Base-by-base conservation (phyloP, 345 rosid species). In the Eucalyptus grandis region DNA sequence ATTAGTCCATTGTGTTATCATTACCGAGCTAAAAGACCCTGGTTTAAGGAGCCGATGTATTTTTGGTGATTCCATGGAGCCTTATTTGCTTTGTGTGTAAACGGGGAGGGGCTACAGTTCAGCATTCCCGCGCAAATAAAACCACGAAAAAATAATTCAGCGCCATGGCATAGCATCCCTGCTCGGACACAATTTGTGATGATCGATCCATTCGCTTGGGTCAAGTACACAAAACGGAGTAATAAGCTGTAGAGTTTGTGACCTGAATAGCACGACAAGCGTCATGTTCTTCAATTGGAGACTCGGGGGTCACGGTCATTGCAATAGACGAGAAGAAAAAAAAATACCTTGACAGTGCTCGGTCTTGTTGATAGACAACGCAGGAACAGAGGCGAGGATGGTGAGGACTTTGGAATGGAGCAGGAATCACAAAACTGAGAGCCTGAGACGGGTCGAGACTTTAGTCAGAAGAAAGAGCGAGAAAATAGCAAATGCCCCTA, bases 71-170 rank as follows among this genome's bases (percentile, higher is more conserved):
- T n/a, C 40, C 21, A 3, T n/a, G 37, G 37, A 65, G 37, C 77
- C 77, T 65, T 2, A 4, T 56, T 62, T 62, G 34, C 34, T 1
- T 30, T 2, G 69, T 30, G 69, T 0, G 69, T 62, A 30, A 62
- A 62, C 31, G 0, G 34, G 34, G 77, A 31, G 8, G 21, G 77
- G 11, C 37, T 65, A 65, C 4, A 8, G 21, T n/a, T 65, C 37
- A 14, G 77, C 17, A n/a, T 7, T 69, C 24, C 11, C 11, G 0
- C 80, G 0, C 80, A 31, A 31, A 69, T 9, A 69, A 69, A 69
- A 65, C 10, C 77, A 15, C 0, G 21, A 15, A 17, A n/a, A 15
- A 17, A 9, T 8, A 31, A 9, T 67, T 4, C 80, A 0, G 11
- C 3, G 11, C 19, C 2, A 4, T 7, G 21, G 80, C 40, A 8